phyloP scores from a whole-genome alignment of 108 stramenopile species.

The Skeletonema costatum region DNA sequence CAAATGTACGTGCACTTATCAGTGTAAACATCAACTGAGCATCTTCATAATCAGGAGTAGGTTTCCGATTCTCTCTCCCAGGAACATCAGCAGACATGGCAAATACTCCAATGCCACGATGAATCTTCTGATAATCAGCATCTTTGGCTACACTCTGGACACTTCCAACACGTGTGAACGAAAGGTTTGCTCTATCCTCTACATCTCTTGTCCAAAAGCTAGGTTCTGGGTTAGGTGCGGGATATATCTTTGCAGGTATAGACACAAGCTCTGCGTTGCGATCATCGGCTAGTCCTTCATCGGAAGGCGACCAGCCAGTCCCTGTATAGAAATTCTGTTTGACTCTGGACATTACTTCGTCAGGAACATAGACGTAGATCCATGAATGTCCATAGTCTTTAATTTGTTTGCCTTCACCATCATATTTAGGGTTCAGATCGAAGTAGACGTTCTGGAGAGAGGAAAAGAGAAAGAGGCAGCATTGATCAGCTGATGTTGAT shows the following conservation, averaged over 20 bases:
- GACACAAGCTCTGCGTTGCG: not conserved
- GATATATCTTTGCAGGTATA: not conserved
- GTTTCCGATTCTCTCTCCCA: not conserved
- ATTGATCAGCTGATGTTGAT: not conserved
- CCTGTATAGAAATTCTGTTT: not conserved
- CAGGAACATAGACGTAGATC: not conserved
- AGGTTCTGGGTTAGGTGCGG: not conserved
- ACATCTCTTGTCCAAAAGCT: not conserved
- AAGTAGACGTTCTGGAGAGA: not conserved
- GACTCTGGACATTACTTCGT: not conserved
- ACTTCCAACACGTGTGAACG: slow-evolving; percentile 1
- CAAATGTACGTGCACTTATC: slow-evolving; percentile 2
- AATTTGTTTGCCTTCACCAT: not conserved
- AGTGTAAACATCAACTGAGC: not conserved
- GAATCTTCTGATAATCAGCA: not conserved
- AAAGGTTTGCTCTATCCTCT: not conserved
- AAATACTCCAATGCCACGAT: not conserved
- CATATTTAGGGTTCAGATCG: not conserved
- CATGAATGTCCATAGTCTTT: not conserved
- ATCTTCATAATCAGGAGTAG: not conserved
- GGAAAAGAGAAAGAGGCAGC: not conserved
- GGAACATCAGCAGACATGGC: not conserved
- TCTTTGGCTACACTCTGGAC: not conserved
- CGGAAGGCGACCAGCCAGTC: not conserved
- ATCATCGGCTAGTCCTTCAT: slow-evolving; percentile 1